Evolutionary conservation across 805 yeast genomes (phyloP).

Genomic region (Lipomyces starkeyi): DNA sequence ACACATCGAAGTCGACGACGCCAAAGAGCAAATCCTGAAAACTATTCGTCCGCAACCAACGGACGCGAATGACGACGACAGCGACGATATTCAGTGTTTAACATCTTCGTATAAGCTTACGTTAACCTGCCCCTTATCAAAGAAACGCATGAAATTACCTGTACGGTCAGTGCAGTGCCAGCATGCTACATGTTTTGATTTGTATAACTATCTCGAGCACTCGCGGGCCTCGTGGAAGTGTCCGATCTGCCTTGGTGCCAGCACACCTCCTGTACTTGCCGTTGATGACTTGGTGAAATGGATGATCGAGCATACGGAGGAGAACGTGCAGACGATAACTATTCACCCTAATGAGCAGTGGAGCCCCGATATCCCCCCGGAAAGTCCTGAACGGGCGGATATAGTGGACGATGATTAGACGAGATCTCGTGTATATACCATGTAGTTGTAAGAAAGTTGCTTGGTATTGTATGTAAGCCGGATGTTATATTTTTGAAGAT

Average conservation of each 20-base stretch:
- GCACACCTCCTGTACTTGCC: conserved; percentile 5
- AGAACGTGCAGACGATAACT: neutral
- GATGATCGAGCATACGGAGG: neutral
- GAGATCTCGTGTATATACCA: neutral
- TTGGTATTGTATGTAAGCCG: neutral
- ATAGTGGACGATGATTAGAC: neutral
- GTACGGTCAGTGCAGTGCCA: conserved; percentile 8
- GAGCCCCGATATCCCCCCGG: neutral
- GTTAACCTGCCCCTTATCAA: conserved; percentile 13
- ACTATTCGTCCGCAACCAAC: neutral
- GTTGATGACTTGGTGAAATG: conserved; percentile 44
- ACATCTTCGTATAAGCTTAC: neutral
- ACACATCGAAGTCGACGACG: neutral
- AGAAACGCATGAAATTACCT: conserved; percentile 13
- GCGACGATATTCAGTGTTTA: conserved; percentile 17
- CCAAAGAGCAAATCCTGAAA: neutral
- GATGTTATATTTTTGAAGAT: neutral
- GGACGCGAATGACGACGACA: neutral
- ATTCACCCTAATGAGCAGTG: conserved; percentile 2
- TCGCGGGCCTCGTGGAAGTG: conserved; percentile 18
- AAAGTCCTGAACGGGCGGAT: neutral
- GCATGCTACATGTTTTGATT: conserved; percentile 17
- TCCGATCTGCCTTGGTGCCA: conserved; percentile 13
- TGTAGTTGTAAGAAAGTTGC: neutral
- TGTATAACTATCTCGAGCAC: conserved; percentile 6